These are phyloP conservation scores for Parasarocladium wereldwijsianum DNA, from an alignment of 2,329 filamentous ascomycete genomes.

Conservation along the genomic window DNA sequence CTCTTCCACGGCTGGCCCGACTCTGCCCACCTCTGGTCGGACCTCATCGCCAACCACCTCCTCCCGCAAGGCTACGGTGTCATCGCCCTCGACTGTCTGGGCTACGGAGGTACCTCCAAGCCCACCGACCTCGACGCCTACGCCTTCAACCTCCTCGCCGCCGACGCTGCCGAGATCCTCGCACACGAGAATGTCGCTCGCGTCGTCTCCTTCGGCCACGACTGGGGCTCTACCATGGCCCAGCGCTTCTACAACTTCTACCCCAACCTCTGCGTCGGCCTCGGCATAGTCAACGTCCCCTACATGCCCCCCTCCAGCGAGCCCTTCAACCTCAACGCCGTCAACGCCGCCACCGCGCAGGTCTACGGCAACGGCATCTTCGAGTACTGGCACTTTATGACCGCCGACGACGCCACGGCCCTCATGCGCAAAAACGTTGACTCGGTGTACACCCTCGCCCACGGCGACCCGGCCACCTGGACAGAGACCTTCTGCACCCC, in stretches of 20 bases:
- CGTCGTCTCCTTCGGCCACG: slow-evolving; percentile 30
- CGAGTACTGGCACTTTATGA: slow-evolving; percentile 32
- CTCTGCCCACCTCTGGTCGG: slow-evolving; percentile 26
- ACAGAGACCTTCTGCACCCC: slow-evolving; percentile 20
- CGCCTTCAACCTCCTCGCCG: slow-evolving; percentile 17
- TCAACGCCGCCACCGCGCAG: slow-evolving; percentile 16
- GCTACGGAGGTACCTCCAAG: slow-evolving; percentile 24
- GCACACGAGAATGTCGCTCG: slow-evolving; percentile 18
- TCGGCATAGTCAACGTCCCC: slow-evolving; percentile 25
- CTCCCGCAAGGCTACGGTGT: slow-evolving; percentile 20
- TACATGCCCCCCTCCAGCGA: slow-evolving; percentile 20
- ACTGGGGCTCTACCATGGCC: slow-evolving; percentile 28
- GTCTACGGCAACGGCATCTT: slow-evolving; percentile 20
- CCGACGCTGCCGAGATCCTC: slow-evolving; percentile 25
- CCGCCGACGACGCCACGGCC: slow-evolving; percentile 19
- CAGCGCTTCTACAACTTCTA: slow-evolving; percentile 26
- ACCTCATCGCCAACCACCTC: slow-evolving; percentile 23
- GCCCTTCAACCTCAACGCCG: slow-evolving; percentile 22
- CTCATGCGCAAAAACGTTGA: slow-evolving; percentile 24
- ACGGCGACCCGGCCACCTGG: slow-evolving; percentile 16
- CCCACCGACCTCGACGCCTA: slow-evolving; percentile 22
- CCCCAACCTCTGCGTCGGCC: slow-evolving; percentile 22
- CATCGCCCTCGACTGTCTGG: slow-evolving; percentile 22
- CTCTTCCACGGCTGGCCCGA: slow-evolving; percentile 36
- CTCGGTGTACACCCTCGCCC: slow-evolving; percentile 18